Evolutionary conservation across 108 stramenopile species (phyloP).

Genomic region (Asterionellopsis glacialis): DNA sequence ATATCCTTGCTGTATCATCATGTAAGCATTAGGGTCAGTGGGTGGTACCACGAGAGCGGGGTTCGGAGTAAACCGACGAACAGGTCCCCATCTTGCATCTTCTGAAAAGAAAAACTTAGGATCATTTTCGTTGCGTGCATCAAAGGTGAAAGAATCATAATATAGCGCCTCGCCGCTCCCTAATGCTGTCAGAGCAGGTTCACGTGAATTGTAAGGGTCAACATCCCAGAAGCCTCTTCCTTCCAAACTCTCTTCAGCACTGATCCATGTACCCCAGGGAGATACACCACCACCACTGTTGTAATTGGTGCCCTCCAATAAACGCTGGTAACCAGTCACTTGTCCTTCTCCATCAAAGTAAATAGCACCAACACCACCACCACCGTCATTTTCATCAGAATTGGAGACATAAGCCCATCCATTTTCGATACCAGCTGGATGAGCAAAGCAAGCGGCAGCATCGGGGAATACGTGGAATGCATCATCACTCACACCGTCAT

Average conservation of each 20-base stretch:
- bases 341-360: not conserved
- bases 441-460: not conserved
- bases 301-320: not conserved
- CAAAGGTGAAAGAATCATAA: conserved; percentile 54
- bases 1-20: not conserved
- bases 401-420: not conserved
- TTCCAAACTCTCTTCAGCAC: not conserved
- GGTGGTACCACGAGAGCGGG: not conserved
- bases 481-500: not conserved
- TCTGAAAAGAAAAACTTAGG: conserved; percentile 49
- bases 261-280: not conserved
- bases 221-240: not conserved
- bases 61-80: conserved; percentile 37
- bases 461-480: conserved; percentile 1
- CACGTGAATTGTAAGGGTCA: not conserved
- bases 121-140: conserved; percentile 24
- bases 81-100: conserved; percentile 34
- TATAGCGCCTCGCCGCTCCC: not conserved
- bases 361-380: conserved; percentile 1
- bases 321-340: not conserved
- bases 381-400: not conserved
- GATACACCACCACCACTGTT: conserved; percentile 6
- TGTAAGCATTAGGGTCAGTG: conserved; percentile 14
- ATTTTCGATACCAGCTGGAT: not conserved
- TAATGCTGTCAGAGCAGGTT: not conserved